A percentile compares a stretch with the other conserved stretches of the same genome.
Evolutionary conservation across 192 early-diverging fungal genomes (phyloP).

Genomic region (Coemansia sp.): DNA sequence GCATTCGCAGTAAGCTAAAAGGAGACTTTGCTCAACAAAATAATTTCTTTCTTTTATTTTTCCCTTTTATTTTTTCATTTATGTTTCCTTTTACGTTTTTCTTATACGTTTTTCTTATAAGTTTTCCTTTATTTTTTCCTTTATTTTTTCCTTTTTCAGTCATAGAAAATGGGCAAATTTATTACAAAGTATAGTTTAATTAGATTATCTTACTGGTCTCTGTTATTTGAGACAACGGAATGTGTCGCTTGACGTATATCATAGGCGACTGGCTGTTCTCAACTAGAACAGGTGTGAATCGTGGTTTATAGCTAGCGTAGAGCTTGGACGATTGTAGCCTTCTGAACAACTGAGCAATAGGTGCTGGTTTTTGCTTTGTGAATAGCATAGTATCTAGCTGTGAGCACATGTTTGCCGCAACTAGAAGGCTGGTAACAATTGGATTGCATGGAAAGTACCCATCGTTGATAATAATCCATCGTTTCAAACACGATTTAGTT

Average conservation of each 20-base stretch:
- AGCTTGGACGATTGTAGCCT: slow-evolving; percentile 1
- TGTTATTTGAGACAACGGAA: neutral
- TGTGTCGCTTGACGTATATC: neutral
- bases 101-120: no score
- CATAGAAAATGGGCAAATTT: no score
- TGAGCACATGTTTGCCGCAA: neutral
- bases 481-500: neutral
- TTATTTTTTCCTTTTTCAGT: no score
- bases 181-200: no score
- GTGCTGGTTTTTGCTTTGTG: neutral
- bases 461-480: neutral
- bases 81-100: no score
- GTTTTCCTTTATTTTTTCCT: no score
- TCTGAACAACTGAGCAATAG: neutral
- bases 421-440: neutral
- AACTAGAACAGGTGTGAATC: neutral
- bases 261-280: neutral
- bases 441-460: neutral
- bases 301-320: neutral
- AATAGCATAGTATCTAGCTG: slow-evolving; percentile 1
- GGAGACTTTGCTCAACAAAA: no score
- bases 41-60: no score
- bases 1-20: no score
- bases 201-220: neutral
- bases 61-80: no score